These are phyloP conservation scores for Zymoseptoria crescenta DNA, from an alignment of 2,329 filamentous ascomycete species.

Conservation along the genomic window DNA sequence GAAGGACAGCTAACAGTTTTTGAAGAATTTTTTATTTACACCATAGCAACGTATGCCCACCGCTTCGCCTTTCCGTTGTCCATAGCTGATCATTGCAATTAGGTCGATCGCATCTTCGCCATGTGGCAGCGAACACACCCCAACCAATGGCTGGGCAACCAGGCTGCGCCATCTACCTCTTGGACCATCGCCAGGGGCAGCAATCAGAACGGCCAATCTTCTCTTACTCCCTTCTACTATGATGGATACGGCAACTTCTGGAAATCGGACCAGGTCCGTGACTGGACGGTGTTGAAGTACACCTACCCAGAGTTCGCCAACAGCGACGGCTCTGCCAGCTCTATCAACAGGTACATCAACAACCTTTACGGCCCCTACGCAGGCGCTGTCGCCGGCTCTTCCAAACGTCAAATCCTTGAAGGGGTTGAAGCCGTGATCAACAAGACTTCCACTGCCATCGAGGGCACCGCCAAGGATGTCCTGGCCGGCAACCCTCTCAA, in stretches of 20 bases:
- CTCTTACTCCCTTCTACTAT: conserved; percentile 55
- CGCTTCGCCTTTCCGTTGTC: too few relatives aligned
- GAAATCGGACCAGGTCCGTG: conserved; percentile 55
- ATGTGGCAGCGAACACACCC: conserved; percentile 28
- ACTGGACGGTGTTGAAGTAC: conserved; percentile 57
- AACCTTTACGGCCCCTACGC: conserved; percentile 45
- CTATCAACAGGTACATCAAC: conserved; percentile 44
- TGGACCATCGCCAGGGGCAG: conserved; percentile 25
- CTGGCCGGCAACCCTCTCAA: conserved; percentile 9
- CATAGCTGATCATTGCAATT: too few relatives aligned
- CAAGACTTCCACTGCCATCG: background rate
- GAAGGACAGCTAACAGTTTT: too few relatives aligned
- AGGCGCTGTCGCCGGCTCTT: conserved; percentile 27
- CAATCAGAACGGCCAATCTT: conserved; percentile 15
- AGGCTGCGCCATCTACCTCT: conserved; percentile 20
- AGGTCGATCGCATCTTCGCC: conserved; percentile 29
- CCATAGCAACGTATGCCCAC: too few relatives aligned
- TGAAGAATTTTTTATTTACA: too few relatives aligned
- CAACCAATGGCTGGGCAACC: conserved; percentile 18
- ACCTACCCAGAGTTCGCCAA: conserved; percentile 61
- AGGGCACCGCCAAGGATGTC: conserved; percentile 3
- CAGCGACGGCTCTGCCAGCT: conserved; percentile 30
- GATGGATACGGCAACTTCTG: conserved; percentile 54
- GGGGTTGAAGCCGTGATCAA: conserved; percentile 6
- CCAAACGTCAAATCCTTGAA: conserved; percentile 17